Evolutionary conservation across 2,329 filamentous ascomycete species (phyloP), one percentile per base, ranked within the genome.

Genomic region (Clonostachys solani): DNA sequence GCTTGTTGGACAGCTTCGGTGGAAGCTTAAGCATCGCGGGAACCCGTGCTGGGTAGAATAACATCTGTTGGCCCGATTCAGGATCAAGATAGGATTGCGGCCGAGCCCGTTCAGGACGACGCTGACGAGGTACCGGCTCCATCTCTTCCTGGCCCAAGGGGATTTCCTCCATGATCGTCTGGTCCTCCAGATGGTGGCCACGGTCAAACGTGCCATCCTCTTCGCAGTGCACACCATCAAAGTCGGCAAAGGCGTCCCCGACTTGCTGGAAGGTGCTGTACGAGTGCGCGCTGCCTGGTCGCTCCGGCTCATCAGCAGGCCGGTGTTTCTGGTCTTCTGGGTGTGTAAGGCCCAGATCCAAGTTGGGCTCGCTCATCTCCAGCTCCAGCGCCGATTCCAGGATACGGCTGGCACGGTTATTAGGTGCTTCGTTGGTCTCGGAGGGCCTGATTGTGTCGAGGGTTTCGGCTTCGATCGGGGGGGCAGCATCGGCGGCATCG

Each of bases 41-140:
- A 4, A 99, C 94, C 2, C 90, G 92, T 4, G 94, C 94, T 13
- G 94, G 94, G 63, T 99, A 99, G 67, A 86, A 97, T 10, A 96
- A 82, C 89, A 97, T 96, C 56, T 84, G 75, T 54, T 92, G 83
- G 5, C 83, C 86, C 2, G 85, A 85, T 23, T 77, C 72, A 2
- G 81, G 81, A 58, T 84, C 75, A 58, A 81, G 67, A 61, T 83
- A 85, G 1, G 82, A 82, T 51, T 78, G 74, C 12, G 81, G 75
- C 16, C 69, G 66, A 3, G 65, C 60, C 53, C 63, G 60, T 16
- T 43, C 17, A n/a, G 15, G 15, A 38, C 36, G 36, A 12, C 36
- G 15, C 36, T 18, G 36, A 38, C 15, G 36, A 38, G 15, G 36
- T 18, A 38, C 36, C 15, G 36, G 15, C 15, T n/a, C 12, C 15